Conservation (phyloP, 2,329 filamentous ascomycete species). For the Trichoderma arundinaceum region DNA sequence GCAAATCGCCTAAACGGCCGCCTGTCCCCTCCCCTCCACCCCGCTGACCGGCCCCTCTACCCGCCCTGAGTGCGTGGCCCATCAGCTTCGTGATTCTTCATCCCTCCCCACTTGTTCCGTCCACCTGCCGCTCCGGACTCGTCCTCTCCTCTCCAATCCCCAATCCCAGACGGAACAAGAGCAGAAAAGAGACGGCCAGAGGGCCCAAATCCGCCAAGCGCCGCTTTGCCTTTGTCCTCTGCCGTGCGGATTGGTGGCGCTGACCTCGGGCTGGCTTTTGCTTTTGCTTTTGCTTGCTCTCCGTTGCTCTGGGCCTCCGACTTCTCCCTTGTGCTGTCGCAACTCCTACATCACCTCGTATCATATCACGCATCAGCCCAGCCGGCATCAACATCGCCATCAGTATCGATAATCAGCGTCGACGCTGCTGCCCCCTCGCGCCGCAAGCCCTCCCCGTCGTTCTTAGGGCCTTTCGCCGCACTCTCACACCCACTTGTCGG, state of each 20-base stretch:
- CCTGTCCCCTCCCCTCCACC: constrained; percentile 11
- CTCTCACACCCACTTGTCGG: not conserved
- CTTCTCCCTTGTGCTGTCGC: not conserved
- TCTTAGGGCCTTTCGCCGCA: not conserved
- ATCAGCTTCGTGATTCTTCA: constrained; percentile 13
- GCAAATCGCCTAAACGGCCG: constrained; percentile 3
- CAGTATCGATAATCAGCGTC: not conserved
- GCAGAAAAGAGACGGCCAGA: not conserved
- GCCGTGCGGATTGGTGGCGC: not conserved
- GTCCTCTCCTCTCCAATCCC: not conserved
- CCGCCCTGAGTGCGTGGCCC: constrained; percentile 3
- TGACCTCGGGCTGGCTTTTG: no score
- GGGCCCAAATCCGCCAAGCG: constrained; percentile 6
- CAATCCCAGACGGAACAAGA: not conserved
- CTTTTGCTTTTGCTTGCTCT: not conserved
- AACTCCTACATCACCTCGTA: not conserved
- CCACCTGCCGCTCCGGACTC: constrained; percentile 8
- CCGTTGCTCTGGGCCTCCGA: not conserved
- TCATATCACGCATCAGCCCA: not conserved
- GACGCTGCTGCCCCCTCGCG: not conserved
- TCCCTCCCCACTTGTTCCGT: constrained; percentile 11
- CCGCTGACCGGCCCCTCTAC: constrained; percentile 27
- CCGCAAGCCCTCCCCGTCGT: not conserved
- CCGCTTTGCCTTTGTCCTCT: not conserved
- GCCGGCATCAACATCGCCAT: not conserved